Base-by-base conservation (phyloP, 495 filamentous ascomycete genomes). In the Entonaema liquescens region DNA sequence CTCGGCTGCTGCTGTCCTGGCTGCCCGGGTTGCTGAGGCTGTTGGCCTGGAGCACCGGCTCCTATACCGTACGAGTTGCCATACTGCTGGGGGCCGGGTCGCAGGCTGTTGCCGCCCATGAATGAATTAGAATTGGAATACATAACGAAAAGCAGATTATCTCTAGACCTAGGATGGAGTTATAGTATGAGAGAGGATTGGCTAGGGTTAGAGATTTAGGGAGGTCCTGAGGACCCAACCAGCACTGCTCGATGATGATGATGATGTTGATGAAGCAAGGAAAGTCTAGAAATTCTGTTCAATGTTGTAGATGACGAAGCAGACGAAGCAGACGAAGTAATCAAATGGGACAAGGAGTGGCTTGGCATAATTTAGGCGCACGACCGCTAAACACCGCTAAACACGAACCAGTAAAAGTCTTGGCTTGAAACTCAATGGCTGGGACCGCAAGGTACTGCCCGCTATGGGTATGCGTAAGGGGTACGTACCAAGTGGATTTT, bases 71-170 rank as follows among this genome's bases (percentile, higher is more conserved):
- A 81, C 62, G 84, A 75, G 80, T 80, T 78, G 50, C 83, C 85
- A 84, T 87, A 89, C 79, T 88, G 89, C 71, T 84, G 87, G 54
- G 88, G 86, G 63, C 89, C 91, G 8, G 92, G 91, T 67, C 92
- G 93, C 77, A 87, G 83, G 81, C 82, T 90, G 79, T 89, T 92
- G 79, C 84, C 87, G 80, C 93, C 92, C 67, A 95, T 83, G 77
- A 89, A 97, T 55, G 92, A 90, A 83, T 90, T 94, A 65, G 93
- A 92, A 76, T 90, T 92, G 44, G 93, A 94, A 83, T 90, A 97
- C 94, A 97, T 97, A 82, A 78, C 68, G 58, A 52, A 47, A 59
- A 35, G 15, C 44, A 54, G 21, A 31, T 29, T 28, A 58, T 56
- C 38, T 29, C 53, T 17, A 21, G 42, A 64, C 64, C 49, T 40